These are phyloP conservation scores for Neohortaea acidophila DNA, from an alignment of 495 filamentous ascomycete species.

Conservation along the genomic window DNA sequence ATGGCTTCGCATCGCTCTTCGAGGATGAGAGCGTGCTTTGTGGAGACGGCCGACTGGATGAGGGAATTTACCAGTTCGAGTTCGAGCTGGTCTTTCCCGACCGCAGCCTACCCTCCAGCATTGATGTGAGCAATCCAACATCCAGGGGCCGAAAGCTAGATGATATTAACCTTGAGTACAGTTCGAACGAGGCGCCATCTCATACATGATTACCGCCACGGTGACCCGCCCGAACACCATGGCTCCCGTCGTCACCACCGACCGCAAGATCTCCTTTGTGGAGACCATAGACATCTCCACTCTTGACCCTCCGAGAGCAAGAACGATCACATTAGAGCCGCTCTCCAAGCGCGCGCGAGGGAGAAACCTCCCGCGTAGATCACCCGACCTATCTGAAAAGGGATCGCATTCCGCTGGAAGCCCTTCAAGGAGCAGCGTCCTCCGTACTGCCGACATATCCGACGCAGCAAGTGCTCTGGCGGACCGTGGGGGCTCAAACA, in stretches of 20 bases:
- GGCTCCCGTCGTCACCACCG: slow-evolving; percentile 59
- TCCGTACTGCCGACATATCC: not conserved
- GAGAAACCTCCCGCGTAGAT: slow-evolving; percentile 21
- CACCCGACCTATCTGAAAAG: slow-evolving; percentile 7
- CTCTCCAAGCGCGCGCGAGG: slow-evolving; percentile 40
- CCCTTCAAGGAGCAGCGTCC: not conserved
- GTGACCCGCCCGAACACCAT: slow-evolving; percentile 82
- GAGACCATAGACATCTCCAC: slow-evolving; percentile 50
- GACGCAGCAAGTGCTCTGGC: too few species aligned
- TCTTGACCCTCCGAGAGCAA: slow-evolving; percentile 42
- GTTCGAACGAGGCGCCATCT: slow-evolving; percentile 92
- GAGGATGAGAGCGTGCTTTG: slow-evolving; percentile 83
- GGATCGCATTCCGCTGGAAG: too few species aligned
- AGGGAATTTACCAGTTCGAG: slow-evolving; percentile 79
- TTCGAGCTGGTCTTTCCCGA: slow-evolving; percentile 72
- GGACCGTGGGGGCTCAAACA: too few species aligned
- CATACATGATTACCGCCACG: slow-evolving; percentile 78
- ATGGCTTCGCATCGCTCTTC: slow-evolving; percentile 74
- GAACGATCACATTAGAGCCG: slow-evolving; percentile 69
- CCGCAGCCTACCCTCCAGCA: slow-evolving; percentile 76
- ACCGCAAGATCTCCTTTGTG: slow-evolving; percentile 60
- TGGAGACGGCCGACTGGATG: slow-evolving; percentile 73
- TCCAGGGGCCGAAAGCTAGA: too few species aligned
- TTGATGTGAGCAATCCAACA: slow-evolving; percentile 69
- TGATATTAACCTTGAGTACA: slow-evolving; percentile 27